These are phyloP conservation scores for Tagetes patula DNA, from an alignment of 129 eudicot species.

Conservation along the genomic window DNA sequence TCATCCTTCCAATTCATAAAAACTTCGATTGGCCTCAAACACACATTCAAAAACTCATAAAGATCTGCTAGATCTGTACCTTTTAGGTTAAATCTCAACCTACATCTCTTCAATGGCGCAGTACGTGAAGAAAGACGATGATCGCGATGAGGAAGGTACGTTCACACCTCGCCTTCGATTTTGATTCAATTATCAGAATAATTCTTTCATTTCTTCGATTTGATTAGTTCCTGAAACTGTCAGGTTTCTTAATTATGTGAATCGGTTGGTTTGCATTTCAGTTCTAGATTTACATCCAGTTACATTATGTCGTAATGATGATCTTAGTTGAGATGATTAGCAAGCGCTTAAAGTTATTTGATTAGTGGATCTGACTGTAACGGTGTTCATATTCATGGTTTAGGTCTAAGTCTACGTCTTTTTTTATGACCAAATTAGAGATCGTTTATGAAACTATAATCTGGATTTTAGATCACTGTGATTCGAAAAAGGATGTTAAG, in stretches of 20 bases:
- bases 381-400: background rate
- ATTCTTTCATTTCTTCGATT: slow-evolving; percentile 9
- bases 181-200: background rate
- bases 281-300: slow-evolving; percentile 19
- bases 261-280: slow-evolving; percentile 19
- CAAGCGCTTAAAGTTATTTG: slow-evolving; percentile 8
- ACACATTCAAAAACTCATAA: background rate
- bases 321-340: slow-evolving; percentile 11
- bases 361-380: slow-evolving; percentile 27
- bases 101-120: slow-evolving; percentile 57
- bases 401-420: slow-evolving; percentile 14
- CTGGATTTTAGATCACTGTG: slow-evolving; percentile 13
- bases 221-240: background rate
- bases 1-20: slow-evolving; percentile 15
- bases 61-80: slow-evolving; percentile 16
- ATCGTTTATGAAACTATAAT: slow-evolving; percentile 12
- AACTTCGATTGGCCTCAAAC: background rate
- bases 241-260: slow-evolving; percentile 3
- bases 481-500: background rate
- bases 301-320: slow-evolving; percentile 1
- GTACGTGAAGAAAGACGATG: slow-evolving; percentile 86
- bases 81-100: slow-evolving; percentile 6
- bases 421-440: slow-evolving; percentile 15
- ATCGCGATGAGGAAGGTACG: slow-evolving; percentile 94
- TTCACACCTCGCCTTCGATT: background rate